These are phyloP conservation scores for Diaporthe velutina DNA, from an alignment of 2,329 filamentous ascomycete genomes.

Conservation along the genomic window DNA sequence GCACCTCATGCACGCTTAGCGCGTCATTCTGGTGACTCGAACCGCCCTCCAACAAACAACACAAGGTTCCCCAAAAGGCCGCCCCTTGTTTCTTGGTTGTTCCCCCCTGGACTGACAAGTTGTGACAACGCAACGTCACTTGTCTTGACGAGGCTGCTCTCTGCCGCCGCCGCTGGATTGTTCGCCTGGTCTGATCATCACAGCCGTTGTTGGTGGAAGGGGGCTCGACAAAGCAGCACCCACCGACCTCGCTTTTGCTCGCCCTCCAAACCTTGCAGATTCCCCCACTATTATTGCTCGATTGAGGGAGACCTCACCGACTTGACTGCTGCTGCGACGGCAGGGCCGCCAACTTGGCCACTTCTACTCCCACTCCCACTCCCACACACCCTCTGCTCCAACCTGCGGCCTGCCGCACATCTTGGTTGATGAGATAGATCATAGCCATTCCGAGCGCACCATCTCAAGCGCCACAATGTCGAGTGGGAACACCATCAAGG, in stretches of 20 bases:
- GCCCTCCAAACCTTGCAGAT: conserved; percentile 28
- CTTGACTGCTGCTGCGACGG: conserved; percentile 29
- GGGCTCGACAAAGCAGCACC: conserved; percentile 24
- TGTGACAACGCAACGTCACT: conserved; percentile 29
- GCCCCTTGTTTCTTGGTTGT: conserved; percentile 22
- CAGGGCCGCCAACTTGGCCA: conserved; percentile 38
- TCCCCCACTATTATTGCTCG: conserved; percentile 25
- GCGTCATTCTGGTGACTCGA: conserved; percentile 14
- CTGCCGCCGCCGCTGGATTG: neutral
- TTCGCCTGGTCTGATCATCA: conserved; percentile 19
- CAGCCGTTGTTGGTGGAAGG: conserved; percentile 15
- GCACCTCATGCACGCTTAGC: conserved; percentile 16
- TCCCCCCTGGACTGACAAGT: conserved; percentile 3
- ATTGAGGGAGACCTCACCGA: conserved; percentile 29
- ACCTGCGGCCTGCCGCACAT: conserved; percentile 36
- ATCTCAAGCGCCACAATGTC: conserved; percentile 61
- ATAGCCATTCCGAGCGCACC: conserved; percentile 43
- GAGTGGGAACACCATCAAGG: conserved; percentile 78
- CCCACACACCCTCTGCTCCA: conserved; percentile 14
- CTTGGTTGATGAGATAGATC: conserved; percentile 46
- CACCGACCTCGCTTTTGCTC: conserved; percentile 32
- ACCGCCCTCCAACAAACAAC: conserved; percentile 28
- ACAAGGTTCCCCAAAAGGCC: neutral
- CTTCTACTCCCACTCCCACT: conserved; percentile 23
- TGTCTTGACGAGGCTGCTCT: conserved; percentile 28